A percentile compares a stretch with the other conserved stretches of the same genome.
These are phyloP conservation scores for Pseudonitzschia multiseries DNA, from an alignment of 108 stramenopile genomes.

Conservation along the genomic window DNA sequence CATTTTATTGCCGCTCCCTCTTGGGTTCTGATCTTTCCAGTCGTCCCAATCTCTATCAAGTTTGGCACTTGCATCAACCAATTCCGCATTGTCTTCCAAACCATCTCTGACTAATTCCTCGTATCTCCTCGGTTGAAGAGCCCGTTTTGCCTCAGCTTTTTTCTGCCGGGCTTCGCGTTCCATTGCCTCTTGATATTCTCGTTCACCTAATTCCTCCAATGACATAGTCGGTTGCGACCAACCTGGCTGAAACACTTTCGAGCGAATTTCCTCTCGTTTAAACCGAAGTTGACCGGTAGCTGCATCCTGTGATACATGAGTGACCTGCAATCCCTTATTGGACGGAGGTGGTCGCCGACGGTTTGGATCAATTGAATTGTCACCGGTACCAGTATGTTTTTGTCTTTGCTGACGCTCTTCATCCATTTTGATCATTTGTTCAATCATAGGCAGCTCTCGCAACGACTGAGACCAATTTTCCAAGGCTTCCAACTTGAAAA, in stretches of 20 bases:
- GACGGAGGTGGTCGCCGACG: slow-evolving; percentile 25
- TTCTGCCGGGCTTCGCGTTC: slow-evolving; percentile 73
- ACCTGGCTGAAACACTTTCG: slow-evolving; percentile 89
- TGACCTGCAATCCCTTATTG: slow-evolving; percentile 56
- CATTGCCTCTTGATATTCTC: slow-evolving; percentile 81
- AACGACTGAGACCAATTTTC: slow-evolving; percentile 61
- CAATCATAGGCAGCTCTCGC: slow-evolving; percentile 71
- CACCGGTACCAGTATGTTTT: slow-evolving; percentile 10
- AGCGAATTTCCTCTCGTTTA: slow-evolving; percentile 70
- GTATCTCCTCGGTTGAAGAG: slow-evolving; percentile 65
- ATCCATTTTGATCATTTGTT: slow-evolving; percentile 58
- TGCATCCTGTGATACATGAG: slow-evolving; percentile 78
- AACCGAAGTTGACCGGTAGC: slow-evolving; percentile 63
- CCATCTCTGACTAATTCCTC: slow-evolving; percentile 89
- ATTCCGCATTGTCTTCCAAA: slow-evolving; percentile 84
- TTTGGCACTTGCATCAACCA: slow-evolving; percentile 84
- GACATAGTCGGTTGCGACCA: slow-evolving; percentile 96
- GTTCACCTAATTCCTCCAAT: slow-evolving; percentile 89
- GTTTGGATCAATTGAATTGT: slow-evolving; percentile 11
- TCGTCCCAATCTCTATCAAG: slow-evolving; percentile 96
- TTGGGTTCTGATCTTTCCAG: slow-evolving; percentile 94
- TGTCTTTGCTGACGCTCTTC: slow-evolving; percentile 25
- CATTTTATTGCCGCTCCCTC: slow-evolving; percentile 94
- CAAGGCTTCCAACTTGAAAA: slow-evolving; percentile 52
- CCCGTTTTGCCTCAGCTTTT: slow-evolving; percentile 53